A percentile compares a stretch with the other conserved stretches of the same genome.
Evolutionary conservation across 495 filamentous ascomycete species (phyloP).

Genomic region (Hypoxylon subgilvum): DNA sequence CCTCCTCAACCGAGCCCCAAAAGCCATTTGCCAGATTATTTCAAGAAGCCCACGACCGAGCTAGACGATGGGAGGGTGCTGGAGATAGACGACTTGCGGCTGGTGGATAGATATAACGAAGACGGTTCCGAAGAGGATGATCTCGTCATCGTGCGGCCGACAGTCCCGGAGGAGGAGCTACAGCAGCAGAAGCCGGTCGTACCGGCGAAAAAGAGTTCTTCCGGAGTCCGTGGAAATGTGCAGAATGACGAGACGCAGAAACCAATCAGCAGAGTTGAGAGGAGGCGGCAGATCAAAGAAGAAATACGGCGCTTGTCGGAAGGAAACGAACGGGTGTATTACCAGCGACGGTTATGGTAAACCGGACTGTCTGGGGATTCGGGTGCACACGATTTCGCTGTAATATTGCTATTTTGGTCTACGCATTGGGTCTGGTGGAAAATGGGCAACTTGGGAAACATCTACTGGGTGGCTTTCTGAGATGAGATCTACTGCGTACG

Average conservation of each 20-base stretch:
- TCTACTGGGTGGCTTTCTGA: too few species aligned
- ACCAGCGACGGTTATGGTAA: conserved; percentile 56
- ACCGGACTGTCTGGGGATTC: background rate
- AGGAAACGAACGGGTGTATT: conserved; percentile 49
- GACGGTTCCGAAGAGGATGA: conserved; percentile 8
- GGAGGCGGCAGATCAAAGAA: conserved; percentile 57
- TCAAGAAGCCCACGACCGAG: conserved; percentile 39
- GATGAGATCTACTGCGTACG: background rate
- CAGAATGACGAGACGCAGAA: conserved; percentile 41
- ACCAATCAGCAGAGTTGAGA: conserved; percentile 53
- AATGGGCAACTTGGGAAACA: background rate
- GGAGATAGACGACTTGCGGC: conserved; percentile 30
- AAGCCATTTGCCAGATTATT: conserved; percentile 49
- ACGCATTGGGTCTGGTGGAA: conserved; percentile 8
- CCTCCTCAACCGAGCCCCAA: conserved; percentile 50
- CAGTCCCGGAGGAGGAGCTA: conserved; percentile 30
- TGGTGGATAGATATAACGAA: conserved; percentile 1
- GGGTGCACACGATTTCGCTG: background rate
- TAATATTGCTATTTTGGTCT: conserved; percentile 3
- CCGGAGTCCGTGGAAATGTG: conserved; percentile 19
- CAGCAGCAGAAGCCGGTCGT: conserved; percentile 14
- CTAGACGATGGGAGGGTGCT: conserved; percentile 48
- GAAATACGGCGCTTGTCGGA: conserved; percentile 54
- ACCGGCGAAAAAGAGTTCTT: conserved; percentile 21
- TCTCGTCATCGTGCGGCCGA: conserved; percentile 43